A percentile compares a stretch with the other conserved stretches of the same genome.
These are phyloP conservation scores for Ophiostoma sp. DNA, from an alignment of 2,329 filamentous ascomycete genomes.

Conservation along the genomic window DNA sequence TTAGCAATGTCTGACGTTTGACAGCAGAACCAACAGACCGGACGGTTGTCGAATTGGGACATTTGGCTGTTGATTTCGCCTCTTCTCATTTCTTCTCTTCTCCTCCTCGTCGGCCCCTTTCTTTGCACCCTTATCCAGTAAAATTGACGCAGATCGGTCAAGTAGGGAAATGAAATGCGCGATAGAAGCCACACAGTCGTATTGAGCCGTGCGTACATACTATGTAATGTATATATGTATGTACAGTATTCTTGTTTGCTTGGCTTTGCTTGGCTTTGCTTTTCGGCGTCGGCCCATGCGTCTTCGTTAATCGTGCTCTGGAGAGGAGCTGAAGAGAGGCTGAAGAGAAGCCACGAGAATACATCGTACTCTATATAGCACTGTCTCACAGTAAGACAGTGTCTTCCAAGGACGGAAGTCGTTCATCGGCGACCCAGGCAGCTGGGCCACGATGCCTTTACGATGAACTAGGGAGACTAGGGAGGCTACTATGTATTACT, in stretches of 20 bases:
- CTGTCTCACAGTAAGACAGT: neutral
- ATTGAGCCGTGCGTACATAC: neutral
- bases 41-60: slow-evolving; percentile 6
- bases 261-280: neutral
- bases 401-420: neutral
- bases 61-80: neutral
- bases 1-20: no score
- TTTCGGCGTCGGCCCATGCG: neutral
- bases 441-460: neutral
- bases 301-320: neutral
- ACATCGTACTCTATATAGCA: no score
- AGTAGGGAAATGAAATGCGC: neutral
- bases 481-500: no score
- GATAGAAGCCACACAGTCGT: slow-evolving; percentile 8
- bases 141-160: neutral
- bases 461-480: neutral
- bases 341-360: neutral
- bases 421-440: neutral
- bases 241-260: no score
- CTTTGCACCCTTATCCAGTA: neutral
- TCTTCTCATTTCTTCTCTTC: neutral
- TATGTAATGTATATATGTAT: neutral
- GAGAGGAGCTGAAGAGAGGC: no score
- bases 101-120: neutral
- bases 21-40: neutral